Base-by-base conservation (phyloP, 352 stramenopile species). In the Pythium diclinum region DNA sequence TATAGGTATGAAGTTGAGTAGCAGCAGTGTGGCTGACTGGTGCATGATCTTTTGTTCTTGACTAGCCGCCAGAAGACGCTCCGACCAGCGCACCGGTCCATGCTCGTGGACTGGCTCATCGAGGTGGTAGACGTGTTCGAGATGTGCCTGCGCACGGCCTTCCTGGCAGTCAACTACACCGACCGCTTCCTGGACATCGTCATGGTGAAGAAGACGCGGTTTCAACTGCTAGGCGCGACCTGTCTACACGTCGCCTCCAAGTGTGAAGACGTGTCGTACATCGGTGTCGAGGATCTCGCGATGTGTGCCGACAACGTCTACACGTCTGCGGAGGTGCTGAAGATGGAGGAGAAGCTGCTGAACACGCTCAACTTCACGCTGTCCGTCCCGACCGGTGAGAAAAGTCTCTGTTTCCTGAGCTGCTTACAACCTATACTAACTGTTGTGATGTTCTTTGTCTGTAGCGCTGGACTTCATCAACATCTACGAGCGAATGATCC, bases 121-220 rank as follows among this genome's bases (percentile, higher is more conserved):
- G 89, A 97, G 89, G 89, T 97, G 30, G 89, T 97, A 40, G 89
- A 97, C 63, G 89, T 96, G 32, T 97, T 97, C 57, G 89, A 97
- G 61, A 97, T 97, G 89, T 96, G 86, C 65, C 68, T 96, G 6
- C 79, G 89, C 25, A 96, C 86, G 25, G 89, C 88, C 11, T 97
- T 96, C 60, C 69, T 97, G 21, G 88, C 88, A n/a, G 85, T 97
- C 8, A 94, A 94, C 68, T 96, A 96, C 73, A 96, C 87, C 3
- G 89, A 97, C 56, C 78, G 88, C 5, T 97, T 91, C 59, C 56
- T 96, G 49, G 85, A 95, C 38, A 91, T 92, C 33, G 86, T 92
- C 36, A 92, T 92, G 84, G 86, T 95, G 33, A 93, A 92, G 72
- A 95, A 92, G 58, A 93, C 83, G 9, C 82, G 86, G 8, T 97